phyloP scores from a whole-genome alignment of 2,329 filamentous ascomycete species.

The Microsporum ferrugineum region DNA sequence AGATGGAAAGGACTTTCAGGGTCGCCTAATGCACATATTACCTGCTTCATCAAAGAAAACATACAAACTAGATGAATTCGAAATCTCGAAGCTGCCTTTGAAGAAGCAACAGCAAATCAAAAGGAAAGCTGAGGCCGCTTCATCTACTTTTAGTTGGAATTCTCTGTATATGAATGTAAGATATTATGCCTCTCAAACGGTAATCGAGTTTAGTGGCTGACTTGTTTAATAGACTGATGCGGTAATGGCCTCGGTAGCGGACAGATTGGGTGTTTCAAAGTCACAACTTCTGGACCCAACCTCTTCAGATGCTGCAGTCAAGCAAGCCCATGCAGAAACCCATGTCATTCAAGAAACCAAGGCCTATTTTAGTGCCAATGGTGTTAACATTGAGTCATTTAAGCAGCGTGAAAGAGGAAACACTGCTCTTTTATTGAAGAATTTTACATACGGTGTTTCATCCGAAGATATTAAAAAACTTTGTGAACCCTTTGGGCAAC shows the following conservation, averaged over 20 bases:
- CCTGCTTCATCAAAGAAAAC: constrained; percentile 74
- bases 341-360: constrained; percentile 95
- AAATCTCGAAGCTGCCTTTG: constrained; percentile 77
- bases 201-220: neutral
- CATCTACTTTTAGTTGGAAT: constrained; percentile 88
- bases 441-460: constrained; percentile 76
- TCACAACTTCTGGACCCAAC: constrained; percentile 90
- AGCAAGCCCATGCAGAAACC: constrained; percentile 93
- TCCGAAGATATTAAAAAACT: constrained; percentile 65
- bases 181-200: constrained; percentile 8
- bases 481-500: constrained; percentile 75
- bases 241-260: constrained; percentile 79
- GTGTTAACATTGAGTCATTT: constrained; percentile 86
- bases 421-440: constrained; percentile 81
- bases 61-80: constrained; percentile 72
- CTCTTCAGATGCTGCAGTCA: constrained; percentile 83
- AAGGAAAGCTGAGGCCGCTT: constrained; percentile 67
- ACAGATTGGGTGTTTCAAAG: constrained; percentile 79
- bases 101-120: constrained; percentile 91
- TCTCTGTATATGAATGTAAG: constrained; percentile 93
- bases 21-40: constrained; percentile 80
- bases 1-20: constrained; percentile 83
- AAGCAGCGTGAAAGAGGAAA: constrained; percentile 76
- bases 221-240: constrained; percentile 51
- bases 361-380: constrained; percentile 74